Evolutionary conservation across 2,329 filamentous ascomycete species (phyloP).

Genomic region (Thielaviopsis musarum): DNA sequence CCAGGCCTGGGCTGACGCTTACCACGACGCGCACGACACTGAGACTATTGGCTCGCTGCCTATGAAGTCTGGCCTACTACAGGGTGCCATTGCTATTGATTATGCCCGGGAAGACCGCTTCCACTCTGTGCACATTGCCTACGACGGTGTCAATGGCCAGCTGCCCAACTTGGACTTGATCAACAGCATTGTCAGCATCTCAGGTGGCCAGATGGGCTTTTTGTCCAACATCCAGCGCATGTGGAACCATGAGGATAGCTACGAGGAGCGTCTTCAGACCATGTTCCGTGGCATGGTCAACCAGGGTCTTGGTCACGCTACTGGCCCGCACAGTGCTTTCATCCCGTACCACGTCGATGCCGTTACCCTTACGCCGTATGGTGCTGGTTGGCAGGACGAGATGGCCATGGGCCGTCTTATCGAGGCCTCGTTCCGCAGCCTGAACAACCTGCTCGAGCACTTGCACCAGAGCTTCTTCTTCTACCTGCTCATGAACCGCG

Average conservation of each 20-base stretch:
- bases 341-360: slow-evolving; percentile 97
- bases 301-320: slow-evolving; percentile 76
- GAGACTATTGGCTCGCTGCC: slow-evolving; percentile 56
- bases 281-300: slow-evolving; percentile 87
- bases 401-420: slow-evolving; percentile 84
- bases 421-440: slow-evolving; percentile 77
- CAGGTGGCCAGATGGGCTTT: slow-evolving; percentile 83
- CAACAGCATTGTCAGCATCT: slow-evolving; percentile 81
- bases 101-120: slow-evolving; percentile 76
- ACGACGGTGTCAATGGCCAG: slow-evolving; percentile 91
- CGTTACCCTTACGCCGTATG: slow-evolving; percentile 78
- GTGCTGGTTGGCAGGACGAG: slow-evolving; percentile 93
- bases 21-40: slow-evolving; percentile 74
- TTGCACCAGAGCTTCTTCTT: slow-evolving; percentile 99
- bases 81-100: slow-evolving; percentile 86
- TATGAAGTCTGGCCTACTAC: slow-evolving; percentile 81
- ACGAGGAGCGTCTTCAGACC: slow-evolving; percentile 65
- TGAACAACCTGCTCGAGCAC: slow-evolving; percentile 94
- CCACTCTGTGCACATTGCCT: slow-evolving; percentile 75
- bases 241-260: slow-evolving; percentile 65
- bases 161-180: slow-evolving; percentile 90
- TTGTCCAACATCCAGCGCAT: slow-evolving; percentile 71
- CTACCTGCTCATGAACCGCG: slow-evolving; percentile 80
- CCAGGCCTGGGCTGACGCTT: slow-evolving; percentile 95
- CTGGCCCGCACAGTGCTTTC: slow-evolving; percentile 85